A percentile compares a stretch with the other conserved stretches of the same genome.
These are phyloP conservation scores for Kodamaea alishanica DNA, from an alignment of 1,139 yeast genomes.

Conservation along the genomic window DNA sequence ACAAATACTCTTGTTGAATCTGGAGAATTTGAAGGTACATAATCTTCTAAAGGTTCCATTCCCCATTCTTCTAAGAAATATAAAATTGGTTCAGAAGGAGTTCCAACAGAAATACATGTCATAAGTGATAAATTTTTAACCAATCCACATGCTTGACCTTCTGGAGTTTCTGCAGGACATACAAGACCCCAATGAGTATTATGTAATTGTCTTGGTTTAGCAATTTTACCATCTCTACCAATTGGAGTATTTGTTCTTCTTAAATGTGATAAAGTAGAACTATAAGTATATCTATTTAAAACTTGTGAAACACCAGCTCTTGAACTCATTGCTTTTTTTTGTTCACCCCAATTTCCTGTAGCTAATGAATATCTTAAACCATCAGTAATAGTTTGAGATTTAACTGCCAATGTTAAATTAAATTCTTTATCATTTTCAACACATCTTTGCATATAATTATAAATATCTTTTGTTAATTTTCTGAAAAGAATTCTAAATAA, in stretches of 20 bases:
- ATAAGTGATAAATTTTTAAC: constrained; percentile 92
- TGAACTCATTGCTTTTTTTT: constrained; percentile 97
- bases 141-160: constrained; percentile 99
- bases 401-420: constrained; percentile 92
- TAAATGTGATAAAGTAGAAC: constrained; percentile 95
- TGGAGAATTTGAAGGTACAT: constrained; percentile 88
- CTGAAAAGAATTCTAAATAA: constrained; percentile 91
- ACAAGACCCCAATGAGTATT: constrained; percentile 99
- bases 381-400: constrained; percentile 93
- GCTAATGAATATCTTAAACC: constrained; percentile 97
- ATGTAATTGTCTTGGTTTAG: constrained; percentile 97
- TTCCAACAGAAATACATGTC: constrained; percentile 97
- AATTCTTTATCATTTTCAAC: constrained; percentile 97
- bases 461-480: constrained; percentile 90
- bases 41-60: constrained; percentile 95
- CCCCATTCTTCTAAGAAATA: constrained; percentile 98
- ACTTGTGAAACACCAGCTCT: constrained; percentile 99
- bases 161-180: constrained; percentile 99
- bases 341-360: constrained; percentile 99
- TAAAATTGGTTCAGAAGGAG: constrained; percentile 92
- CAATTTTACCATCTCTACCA: constrained; percentile 97
- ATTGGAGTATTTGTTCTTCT: constrained; percentile 98
- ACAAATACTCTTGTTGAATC: constrained; percentile 93
- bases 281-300: constrained; percentile 93
- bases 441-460: constrained; percentile 98